Evolutionary conservation across 2,329 filamentous ascomycete species (phyloP), one percentile per base, ranked within the genome.

Genomic region (Apiospora arundinis): DNA sequence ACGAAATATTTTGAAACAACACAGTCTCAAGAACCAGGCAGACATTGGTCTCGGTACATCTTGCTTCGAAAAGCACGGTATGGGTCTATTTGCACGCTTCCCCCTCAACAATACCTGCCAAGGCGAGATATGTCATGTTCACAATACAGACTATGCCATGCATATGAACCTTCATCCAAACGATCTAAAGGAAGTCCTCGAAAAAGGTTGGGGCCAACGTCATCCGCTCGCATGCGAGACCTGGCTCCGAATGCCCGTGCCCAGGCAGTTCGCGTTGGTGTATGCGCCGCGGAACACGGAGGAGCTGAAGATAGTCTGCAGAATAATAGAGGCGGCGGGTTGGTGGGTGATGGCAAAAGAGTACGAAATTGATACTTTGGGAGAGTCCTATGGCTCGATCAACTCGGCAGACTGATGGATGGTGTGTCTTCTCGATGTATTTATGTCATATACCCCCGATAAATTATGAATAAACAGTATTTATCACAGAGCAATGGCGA

Each of bases 81-180:
- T 93, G 7, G 93, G 92, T 0, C 86, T 97, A 0, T 96, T 95
- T 80, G 88, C 92, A 0, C 85, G 83, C 2, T 85, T 88, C 68
- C 91, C 92, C 0, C 84, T 92, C 73, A 92, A 92, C 78, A 88
- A 89, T 42, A 93, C 90, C 14, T 94, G 92, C 76, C 89, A 92
- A 75, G 93, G 93, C n/a, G 94, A 97, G 82, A 88, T 97, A 60
- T 92, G 90, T 76, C 94, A 97, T 80, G 89, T 94, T 14, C 94
- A 97, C 81, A 89, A 91, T 67, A 91, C 87, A 32, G 94, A 96
- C 75, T 89, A 92, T 73, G 92, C 90, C 4, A 85, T 96, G 87
- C 94, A 97, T 81, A 85, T 96, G 82, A 93, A 90, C 67, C 85
- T 97, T 69, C 93, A 96, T 77, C 93, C 93, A 0, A 88, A 92